A percentile compares a stretch with the other conserved stretches of the same genome.
Evolutionary conservation across 345 rosid genomes (phyloP).

Genomic region (Gossypium herbaceum): DNA sequence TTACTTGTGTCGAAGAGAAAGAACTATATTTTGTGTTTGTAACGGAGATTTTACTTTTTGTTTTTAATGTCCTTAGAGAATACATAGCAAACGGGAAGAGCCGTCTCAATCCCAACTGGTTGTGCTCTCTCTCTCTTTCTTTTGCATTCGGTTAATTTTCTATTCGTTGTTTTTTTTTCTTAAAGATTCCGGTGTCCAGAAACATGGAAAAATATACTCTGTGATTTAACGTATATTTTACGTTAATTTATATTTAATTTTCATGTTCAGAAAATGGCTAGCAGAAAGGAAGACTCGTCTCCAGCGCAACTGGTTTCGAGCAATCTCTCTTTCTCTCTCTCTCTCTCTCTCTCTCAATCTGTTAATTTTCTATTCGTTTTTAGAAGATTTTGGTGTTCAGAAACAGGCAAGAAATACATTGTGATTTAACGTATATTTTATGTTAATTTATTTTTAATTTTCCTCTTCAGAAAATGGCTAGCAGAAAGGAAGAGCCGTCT

Average conservation of each 20-base stretch:
- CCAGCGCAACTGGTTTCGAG: not conserved
- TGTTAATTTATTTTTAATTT: not conserved
- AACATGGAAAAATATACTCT: too few species aligned
- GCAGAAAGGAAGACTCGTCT: constrained; percentile 39
- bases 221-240: not conserved
- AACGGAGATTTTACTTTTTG: not conserved
- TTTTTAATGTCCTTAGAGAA: not conserved
- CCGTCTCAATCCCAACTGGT: not conserved
- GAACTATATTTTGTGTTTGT: not conserved
- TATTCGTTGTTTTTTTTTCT: too few species aligned
- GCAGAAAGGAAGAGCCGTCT: constrained; percentile 39
- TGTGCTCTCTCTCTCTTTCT: too few species aligned
- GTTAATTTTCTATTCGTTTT: not conserved
- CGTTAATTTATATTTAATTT: not conserved
- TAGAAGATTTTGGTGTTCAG: not conserved
- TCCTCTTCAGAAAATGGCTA: constrained; percentile 26
- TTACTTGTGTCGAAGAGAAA: not conserved
- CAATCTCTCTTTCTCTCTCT: not conserved
- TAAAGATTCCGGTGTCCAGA: too few species aligned
- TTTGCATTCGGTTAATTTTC: too few species aligned
- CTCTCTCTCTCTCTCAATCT: not conserved
- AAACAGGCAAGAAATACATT: not conserved
- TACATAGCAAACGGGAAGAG: not conserved
- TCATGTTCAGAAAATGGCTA: constrained; percentile 27
- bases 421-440: not conserved